A percentile compares a stretch with the other conserved stretches of the same genome.
Conservation (phyloP, 371 early-diverging fungal genomes). For the Phascolomyces articulosus region DNA sequence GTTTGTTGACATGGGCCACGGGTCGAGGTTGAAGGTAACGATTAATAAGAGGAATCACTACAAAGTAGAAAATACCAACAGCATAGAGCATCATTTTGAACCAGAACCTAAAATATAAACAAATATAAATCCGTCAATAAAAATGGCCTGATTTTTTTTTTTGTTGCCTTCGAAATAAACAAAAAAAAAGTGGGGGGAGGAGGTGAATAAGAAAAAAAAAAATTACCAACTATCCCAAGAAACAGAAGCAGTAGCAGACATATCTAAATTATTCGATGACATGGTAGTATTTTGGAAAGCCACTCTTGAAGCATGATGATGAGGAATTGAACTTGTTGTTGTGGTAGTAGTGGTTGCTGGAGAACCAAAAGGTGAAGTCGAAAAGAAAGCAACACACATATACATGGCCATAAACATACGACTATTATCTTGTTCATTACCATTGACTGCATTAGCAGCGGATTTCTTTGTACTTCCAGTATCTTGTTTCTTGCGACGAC, state of each 20-base stretch:
- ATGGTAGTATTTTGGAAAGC: slow-evolving; percentile 5
- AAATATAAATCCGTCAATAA: background rate
- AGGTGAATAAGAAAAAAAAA: background rate
- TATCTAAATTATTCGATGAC: background rate
- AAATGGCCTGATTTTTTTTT: background rate
- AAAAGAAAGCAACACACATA: slow-evolving; percentile 43
- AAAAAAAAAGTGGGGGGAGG: too few species aligned
- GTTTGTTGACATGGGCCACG: slow-evolving; percentile 14
- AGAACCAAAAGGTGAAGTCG: slow-evolving; percentile 28
- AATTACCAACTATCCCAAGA: slow-evolving; percentile 9
- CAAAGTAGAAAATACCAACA: slow-evolving; percentile 29
- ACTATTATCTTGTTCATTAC: slow-evolving; percentile 4
- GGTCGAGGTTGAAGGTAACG: slow-evolving; percentile 28
- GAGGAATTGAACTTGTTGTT: background rate
- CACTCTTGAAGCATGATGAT: slow-evolving; percentile 3
- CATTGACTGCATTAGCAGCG: background rate
- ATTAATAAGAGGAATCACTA: slow-evolving; percentile 24
- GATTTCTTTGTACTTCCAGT: slow-evolving; percentile 6
- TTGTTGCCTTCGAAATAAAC: too few species aligned
- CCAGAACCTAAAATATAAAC: slow-evolving; percentile 16
- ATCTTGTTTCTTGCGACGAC: slow-evolving; percentile 15
- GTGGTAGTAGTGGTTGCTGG: background rate
- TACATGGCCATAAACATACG: slow-evolving; percentile 45
- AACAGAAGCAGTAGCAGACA: background rate
- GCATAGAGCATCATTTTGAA: slow-evolving; percentile 20